A percentile compares a stretch with the other conserved stretches of the same genome.
Evolutionary conservation across 1,139 yeast genomes (phyloP).

Genomic region (Lodderomyces pseudojiufengensis): DNA sequence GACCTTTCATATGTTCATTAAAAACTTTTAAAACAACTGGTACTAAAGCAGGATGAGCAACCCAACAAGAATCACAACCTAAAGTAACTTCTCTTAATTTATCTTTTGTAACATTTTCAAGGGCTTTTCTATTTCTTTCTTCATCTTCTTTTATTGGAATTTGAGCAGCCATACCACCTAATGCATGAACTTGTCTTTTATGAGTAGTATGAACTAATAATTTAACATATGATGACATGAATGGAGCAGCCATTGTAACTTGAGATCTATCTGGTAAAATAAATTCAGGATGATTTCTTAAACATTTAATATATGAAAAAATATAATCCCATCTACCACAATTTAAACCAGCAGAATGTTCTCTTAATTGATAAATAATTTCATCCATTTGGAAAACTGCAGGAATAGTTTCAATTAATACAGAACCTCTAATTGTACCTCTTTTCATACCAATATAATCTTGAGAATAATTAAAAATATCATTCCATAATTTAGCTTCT

Average conservation of each 20-base stretch:
- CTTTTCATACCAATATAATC: constrained; percentile 63
- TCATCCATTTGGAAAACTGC: constrained; percentile 84
- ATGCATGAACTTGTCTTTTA: constrained; percentile 72
- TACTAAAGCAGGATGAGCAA: constrained; percentile 78
- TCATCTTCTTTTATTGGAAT: constrained; percentile 72
- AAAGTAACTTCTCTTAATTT: constrained; percentile 71
- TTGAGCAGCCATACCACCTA: constrained; percentile 87
- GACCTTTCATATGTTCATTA: constrained; percentile 80
- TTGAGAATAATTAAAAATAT: constrained; percentile 65
- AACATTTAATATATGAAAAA: constrained; percentile 66
- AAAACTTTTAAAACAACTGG: constrained; percentile 71
- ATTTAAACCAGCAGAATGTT: constrained; percentile 72
- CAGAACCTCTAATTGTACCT: constrained; percentile 78
- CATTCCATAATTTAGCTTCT: constrained; percentile 79
- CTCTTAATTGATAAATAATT: constrained; percentile 70
- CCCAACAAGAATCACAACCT: constrained; percentile 83
- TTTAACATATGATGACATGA: constrained; percentile 68
- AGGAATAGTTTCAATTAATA: constrained; percentile 69
- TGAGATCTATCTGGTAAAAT: constrained; percentile 70
- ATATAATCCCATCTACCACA: constrained; percentile 86
- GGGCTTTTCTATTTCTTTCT: constrained; percentile 59
- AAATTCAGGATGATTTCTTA: constrained; percentile 51
- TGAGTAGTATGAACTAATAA: constrained; percentile 69
- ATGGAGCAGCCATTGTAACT: constrained; percentile 73
- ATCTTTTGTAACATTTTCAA: constrained; percentile 70